phyloP scores from a whole-genome alignment of 2,329 filamentous ascomycete species.

The Grosmannia clavigera region DNA sequence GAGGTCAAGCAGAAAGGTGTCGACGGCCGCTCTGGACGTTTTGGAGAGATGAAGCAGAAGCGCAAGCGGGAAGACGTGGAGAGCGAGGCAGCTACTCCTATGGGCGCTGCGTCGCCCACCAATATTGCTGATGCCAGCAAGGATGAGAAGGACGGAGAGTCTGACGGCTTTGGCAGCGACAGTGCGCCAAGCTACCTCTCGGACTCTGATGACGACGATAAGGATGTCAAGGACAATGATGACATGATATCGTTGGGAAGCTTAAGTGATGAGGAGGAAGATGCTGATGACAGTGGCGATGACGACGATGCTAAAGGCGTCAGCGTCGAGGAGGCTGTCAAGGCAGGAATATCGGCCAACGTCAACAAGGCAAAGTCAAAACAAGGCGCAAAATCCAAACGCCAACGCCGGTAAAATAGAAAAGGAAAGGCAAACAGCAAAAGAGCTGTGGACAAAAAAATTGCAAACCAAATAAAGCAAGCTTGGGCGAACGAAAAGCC shows the following conservation, averaged over 20 bases:
- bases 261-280: slow-evolving; percentile 11
- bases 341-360: not conserved
- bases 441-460: not conserved
- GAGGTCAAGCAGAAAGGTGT: slow-evolving; percentile 32
- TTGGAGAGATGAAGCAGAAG: slow-evolving; percentile 81
- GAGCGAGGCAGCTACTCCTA: slow-evolving; percentile 23
- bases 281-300: slow-evolving; percentile 6
- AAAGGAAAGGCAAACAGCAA: not conserved
- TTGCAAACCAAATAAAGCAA: not conserved
- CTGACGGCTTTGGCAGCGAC: slow-evolving; percentile 36
- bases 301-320: not conserved
- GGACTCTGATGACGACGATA: slow-evolving; percentile 8
- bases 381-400: not conserved
- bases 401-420: slow-evolving; percentile 3
- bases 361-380: not conserved
- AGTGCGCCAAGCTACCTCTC: slow-evolving; percentile 20
- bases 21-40: slow-evolving; percentile 62
- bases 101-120: not conserved
- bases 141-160: slow-evolving; percentile 43
- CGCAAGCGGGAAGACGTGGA: slow-evolving; percentile 50
- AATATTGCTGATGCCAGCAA: slow-evolving; percentile 38
- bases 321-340: not conserved
- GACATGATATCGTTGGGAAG: slow-evolving; percentile 14
- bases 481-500: not conserved
- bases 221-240: slow-evolving; percentile 6